Evolutionary conservation across 2,329 filamentous ascomycete species (phyloP), one percentile per base, ranked within the genome.

Genomic region (Clonostachys byssicola): DNA sequence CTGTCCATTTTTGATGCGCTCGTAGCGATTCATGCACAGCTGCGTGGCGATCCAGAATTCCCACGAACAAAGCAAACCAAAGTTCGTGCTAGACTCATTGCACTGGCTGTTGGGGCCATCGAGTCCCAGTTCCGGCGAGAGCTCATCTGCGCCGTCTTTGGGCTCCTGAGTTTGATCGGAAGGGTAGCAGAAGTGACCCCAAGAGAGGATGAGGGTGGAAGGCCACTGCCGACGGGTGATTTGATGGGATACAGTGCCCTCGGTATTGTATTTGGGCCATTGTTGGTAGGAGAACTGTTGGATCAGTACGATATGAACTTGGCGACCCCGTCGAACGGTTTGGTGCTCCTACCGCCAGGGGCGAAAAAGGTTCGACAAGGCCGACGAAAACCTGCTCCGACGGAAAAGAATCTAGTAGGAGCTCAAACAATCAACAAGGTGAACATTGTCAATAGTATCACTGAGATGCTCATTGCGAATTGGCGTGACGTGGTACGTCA

Each of bases 71-170:
- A 78, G 53, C 71, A 79, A 49, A 77, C 67, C 35, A 80, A 75
- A 52, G 63, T 83, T 13, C 74, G 78, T n/a, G 81, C 82, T 8
- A 72, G 81, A n/a, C 70, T 88, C 5, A 83, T 87, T 51, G 83
- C 83, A 2, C 64, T 87, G 34, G 81, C 81, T 8, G 73, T 88
- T 40, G 72, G 73, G 2, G 78, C 78, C 1, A 64, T 85, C n/a
- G 68, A 71, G 47, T 85, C 81, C 1, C 74, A 74, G 46, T 80
- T 79, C 50, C 75, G 81, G 40, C 71, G 83, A 20, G 80, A 86
- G 42, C 65, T 88, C 5, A 82, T 88, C 40, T 86, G 80, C 51
- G 79, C 81, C 6, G 81, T 88, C 0, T 83, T 88, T 58, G 85
- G 83, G 1, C 67, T 88, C 12, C 66, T 87, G 12, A 81, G 76